These are phyloP conservation scores for Monosporascus sp. DNA, from an alignment of 2,329 filamentous ascomycete species.

Conservation along the genomic window DNA sequence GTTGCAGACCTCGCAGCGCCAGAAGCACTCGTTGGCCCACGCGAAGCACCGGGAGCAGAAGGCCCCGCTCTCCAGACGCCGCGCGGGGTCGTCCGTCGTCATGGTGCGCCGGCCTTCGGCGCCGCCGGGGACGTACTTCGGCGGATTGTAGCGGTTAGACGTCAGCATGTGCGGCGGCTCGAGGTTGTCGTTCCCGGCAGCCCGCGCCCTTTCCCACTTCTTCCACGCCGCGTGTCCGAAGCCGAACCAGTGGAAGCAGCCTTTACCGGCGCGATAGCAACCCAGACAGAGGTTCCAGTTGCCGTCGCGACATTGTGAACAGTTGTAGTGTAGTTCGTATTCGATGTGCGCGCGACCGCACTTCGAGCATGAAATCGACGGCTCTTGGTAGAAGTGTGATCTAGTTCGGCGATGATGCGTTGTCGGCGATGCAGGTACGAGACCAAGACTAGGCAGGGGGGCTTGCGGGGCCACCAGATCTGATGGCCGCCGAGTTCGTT, in stretches of 20 bases:
- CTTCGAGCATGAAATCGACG: constrained; percentile 65
- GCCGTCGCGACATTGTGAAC: constrained; percentile 62
- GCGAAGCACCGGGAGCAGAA: constrained; percentile 76
- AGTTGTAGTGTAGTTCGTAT: constrained; percentile 83
- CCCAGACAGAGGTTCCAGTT: constrained; percentile 73
- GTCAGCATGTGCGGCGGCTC: constrained; percentile 54
- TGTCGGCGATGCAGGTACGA: constrained; percentile 24
- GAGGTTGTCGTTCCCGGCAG: constrained; percentile 32
- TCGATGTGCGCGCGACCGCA: constrained; percentile 72
- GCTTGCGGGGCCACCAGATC: constrained; percentile 34
- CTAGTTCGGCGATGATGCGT: constrained; percentile 34
- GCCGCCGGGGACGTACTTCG: constrained; percentile 43
- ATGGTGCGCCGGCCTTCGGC: constrained; percentile 52
- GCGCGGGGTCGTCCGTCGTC: constrained; percentile 62
- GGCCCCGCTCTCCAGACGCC: constrained; percentile 68
- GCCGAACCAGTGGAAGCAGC: constrained; percentile 83
- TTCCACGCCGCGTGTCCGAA: constrained; percentile 70
- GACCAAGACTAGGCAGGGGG: constrained; percentile 25
- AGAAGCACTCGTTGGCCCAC: constrained; percentile 79
- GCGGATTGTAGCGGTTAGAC: constrained; percentile 50
- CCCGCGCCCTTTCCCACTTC: constrained; percentile 55
- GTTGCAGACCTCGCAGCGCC: constrained; percentile 83
- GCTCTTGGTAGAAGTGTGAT: constrained; percentile 59
- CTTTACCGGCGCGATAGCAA: constrained; percentile 73
- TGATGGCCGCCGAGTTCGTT: constrained; percentile 29